phyloP scores from a whole-genome alignment of 176 grass and related monocot genomes.

The Oryza coarctata region DNA sequence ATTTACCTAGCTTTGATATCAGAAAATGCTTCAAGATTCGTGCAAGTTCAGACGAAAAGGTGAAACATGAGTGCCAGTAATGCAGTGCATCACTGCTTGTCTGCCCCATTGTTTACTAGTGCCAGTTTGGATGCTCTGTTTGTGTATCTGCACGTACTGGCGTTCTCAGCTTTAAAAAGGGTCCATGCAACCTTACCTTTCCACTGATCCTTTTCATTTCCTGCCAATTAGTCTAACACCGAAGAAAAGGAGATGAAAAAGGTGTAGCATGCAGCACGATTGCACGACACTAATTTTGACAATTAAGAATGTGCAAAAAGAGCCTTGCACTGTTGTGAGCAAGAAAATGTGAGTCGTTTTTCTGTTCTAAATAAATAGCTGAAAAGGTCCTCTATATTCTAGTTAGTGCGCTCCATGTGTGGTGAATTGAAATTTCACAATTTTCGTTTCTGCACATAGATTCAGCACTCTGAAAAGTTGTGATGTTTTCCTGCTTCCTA shows the following conservation, averaged over 20 bases:
- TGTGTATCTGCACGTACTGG: conserved; percentile 23
- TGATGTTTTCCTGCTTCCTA: background rate
- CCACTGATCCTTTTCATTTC: background rate
- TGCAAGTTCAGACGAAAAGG: background rate
- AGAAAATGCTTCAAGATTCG: background rate
- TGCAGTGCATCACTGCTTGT: background rate
- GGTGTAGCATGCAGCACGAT: background rate
- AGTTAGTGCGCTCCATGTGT: conserved; percentile 20
- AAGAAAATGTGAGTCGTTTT: background rate
- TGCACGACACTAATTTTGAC: background rate
- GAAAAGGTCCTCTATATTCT: background rate
- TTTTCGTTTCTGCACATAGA: background rate
- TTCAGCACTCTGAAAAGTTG: background rate
- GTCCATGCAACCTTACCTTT: background rate
- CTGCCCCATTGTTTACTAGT: background rate
- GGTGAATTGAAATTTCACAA: background rate
- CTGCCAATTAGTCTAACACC: background rate
- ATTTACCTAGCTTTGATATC: background rate
- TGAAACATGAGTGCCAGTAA: background rate
- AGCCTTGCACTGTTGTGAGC: no score
- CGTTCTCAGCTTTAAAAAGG: background rate
- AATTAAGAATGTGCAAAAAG: background rate
- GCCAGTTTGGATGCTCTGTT: background rate
- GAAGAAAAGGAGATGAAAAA: background rate
- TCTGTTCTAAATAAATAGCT: background rate